phyloP scores from a whole-genome alignment of 176 grass and related monocot genomes.

The Zoysia pacifica region DNA sequence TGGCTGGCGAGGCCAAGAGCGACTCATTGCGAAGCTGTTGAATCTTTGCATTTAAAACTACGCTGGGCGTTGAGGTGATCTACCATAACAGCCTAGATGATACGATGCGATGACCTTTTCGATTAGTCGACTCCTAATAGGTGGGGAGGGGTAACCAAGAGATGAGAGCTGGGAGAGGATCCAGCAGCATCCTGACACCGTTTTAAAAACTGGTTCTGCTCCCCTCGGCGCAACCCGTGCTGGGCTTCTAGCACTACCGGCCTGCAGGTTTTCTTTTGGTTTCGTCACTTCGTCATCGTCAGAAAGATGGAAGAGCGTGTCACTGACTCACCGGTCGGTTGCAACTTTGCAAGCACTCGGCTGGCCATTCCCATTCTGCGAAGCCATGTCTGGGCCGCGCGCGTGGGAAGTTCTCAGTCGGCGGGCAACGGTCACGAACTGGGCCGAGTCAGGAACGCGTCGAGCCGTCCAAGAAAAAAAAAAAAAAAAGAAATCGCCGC shows the following conservation, averaged over 20 bases:
- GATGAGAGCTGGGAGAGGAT: background rate
- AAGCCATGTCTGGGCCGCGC: too few species aligned
- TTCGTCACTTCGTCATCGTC: too few species aligned
- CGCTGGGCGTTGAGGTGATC: constrained; percentile 8
- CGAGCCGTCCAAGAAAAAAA: background rate
- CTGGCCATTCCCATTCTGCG: too few species aligned
- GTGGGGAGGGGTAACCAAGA: background rate
- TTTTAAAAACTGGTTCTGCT: constrained; percentile 34
- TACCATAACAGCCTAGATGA: background rate
- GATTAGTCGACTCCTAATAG: background rate
- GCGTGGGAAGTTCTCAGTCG: too few species aligned
- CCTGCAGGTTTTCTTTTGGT: too few species aligned
- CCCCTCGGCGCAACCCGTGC: background rate
- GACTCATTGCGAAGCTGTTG: background rate
- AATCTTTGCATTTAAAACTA: background rate
- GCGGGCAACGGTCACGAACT: too few species aligned
- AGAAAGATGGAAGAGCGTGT: too few species aligned
- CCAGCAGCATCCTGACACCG: background rate
- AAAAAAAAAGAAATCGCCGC: too few species aligned
- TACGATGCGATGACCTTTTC: constrained; percentile 35
- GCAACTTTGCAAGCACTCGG: too few species aligned
- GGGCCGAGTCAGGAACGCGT: background rate
- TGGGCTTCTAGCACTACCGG: too few species aligned
- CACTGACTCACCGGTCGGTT: too few species aligned
- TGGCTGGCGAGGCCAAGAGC: too few species aligned